Evolutionary conservation across 2,329 filamentous ascomycete species (phyloP).

Genomic region (Colletotrichum incanum): DNA sequence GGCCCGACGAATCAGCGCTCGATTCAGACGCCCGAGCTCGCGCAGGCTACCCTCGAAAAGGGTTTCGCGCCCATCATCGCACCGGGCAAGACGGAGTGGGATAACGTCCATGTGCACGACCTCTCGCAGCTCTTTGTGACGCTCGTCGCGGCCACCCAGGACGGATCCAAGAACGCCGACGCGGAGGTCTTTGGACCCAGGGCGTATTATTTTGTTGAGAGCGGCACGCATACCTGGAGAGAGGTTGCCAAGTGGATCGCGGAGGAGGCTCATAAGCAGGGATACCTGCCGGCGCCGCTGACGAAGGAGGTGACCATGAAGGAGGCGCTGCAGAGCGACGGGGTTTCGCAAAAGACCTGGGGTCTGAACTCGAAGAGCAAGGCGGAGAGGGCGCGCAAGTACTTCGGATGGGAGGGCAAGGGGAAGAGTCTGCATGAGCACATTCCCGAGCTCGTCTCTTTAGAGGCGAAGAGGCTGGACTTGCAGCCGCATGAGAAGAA

Average conservation of each 20-base stretch:
- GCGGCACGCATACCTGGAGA: constrained; percentile 75
- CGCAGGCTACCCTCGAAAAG: constrained; percentile 57
- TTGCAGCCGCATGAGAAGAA: constrained; percentile 50
- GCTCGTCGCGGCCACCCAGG: constrained; percentile 67
- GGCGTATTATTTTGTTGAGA: constrained; percentile 79
- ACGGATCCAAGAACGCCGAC: constrained; percentile 68
- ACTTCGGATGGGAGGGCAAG: constrained; percentile 62
- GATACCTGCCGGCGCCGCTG: constrained; percentile 48
- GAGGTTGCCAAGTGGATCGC: constrained; percentile 71
- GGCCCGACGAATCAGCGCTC: constrained; percentile 66
- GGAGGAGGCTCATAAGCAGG: constrained; percentile 65
- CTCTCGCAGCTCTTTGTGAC: constrained; percentile 60
- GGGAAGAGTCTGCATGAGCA: constrained; percentile 55
- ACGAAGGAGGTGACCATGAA: constrained; percentile 50
- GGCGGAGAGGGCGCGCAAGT: constrained; percentile 60
- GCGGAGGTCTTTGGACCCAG: constrained; percentile 74
- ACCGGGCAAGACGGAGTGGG: constrained; percentile 64
- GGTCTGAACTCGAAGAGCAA: constrained; percentile 62
- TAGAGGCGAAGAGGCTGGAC: constrained; percentile 57
- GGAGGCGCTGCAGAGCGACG: constrained; percentile 49
- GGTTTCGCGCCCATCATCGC: constrained; percentile 62
- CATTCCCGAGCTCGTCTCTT: constrained; percentile 55
- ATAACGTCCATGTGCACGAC: constrained; percentile 67
- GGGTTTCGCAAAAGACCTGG: constrained; percentile 49
- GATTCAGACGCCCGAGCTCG: constrained; percentile 64